Evolutionary conservation across 306 rosid genomes (phyloP).

Genomic region (Corylus heterophylla): DNA sequence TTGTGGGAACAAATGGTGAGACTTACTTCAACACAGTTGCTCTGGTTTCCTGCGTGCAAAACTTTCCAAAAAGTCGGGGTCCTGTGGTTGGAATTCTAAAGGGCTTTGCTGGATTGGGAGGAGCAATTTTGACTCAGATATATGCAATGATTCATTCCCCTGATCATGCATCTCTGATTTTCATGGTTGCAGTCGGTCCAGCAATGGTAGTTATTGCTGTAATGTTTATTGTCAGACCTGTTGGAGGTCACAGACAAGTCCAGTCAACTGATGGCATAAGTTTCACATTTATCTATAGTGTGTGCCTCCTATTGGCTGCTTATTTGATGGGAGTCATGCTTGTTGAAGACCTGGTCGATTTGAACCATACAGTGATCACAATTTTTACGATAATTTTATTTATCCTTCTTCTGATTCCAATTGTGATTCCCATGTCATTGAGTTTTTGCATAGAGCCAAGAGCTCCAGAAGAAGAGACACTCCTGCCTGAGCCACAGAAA

Average conservation of each 20-base stretch:
- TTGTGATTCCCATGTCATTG: constrained; percentile 62
- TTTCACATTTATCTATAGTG: constrained; percentile 66
- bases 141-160: constrained; percentile 70
- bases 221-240: constrained; percentile 84
- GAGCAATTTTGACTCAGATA: constrained; percentile 92
- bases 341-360: constrained; percentile 62
- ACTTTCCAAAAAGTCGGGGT: constrained; percentile 93
- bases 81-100: constrained; percentile 91
- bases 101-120: constrained; percentile 94
- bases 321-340: constrained; percentile 91
- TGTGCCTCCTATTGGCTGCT: constrained; percentile 83
- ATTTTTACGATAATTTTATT: constrained; percentile 57
- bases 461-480: constrained; percentile 59
- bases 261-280: constrained; percentile 55
- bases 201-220: constrained; percentile 62
- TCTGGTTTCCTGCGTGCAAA: constrained; percentile 87
- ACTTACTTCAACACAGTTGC: constrained; percentile 94
- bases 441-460: constrained; percentile 36
- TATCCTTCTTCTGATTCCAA: constrained; percentile 56
- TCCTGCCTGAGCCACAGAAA: constrained; percentile 44
- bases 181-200: constrained; percentile 93
- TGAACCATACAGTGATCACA: constrained; percentile 47
- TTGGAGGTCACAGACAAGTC: constrained; percentile 83
- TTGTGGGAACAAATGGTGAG: constrained; percentile 92
- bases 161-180: constrained; percentile 69